Evolutionary conservation across 345 rosid genomes (phyloP).

Genomic region (Arabidopsis arenosa): DNA sequence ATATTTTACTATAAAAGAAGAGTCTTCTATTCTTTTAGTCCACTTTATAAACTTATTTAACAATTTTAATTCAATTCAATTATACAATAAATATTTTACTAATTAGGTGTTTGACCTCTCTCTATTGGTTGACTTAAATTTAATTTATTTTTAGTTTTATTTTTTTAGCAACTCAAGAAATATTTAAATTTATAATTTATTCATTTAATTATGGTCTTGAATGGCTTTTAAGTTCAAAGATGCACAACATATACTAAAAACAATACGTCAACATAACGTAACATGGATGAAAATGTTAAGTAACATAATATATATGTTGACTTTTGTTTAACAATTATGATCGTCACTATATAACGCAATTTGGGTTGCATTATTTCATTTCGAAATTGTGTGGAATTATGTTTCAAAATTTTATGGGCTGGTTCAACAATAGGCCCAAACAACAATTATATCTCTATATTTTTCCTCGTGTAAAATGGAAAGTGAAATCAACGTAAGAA

Average conservation of each 20-base stretch:
- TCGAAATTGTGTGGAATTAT: constrained; percentile 1
- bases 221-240: constrained; percentile 7
- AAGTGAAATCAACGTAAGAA: neutral
- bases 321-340: neutral
- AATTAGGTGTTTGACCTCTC: neutral
- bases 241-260: neutral
- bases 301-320: neutral
- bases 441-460: neutral
- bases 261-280: constrained; percentile 1
- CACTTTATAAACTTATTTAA: neutral
- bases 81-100: neutral
- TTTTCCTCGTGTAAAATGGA: neutral
- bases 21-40: neutral
- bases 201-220: neutral
- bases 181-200: neutral
- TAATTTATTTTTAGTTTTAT: neutral
- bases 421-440: constrained; percentile 7
- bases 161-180: neutral
- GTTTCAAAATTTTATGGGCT: neutral
- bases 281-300: no score
- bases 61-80: neutral
- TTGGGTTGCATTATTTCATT: constrained; percentile 3
- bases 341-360: neutral
- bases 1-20: neutral
- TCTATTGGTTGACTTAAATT: neutral